phyloP scores from a whole-genome alignment of 140 eudicot species.

The Stevia rebaudiana region DNA sequence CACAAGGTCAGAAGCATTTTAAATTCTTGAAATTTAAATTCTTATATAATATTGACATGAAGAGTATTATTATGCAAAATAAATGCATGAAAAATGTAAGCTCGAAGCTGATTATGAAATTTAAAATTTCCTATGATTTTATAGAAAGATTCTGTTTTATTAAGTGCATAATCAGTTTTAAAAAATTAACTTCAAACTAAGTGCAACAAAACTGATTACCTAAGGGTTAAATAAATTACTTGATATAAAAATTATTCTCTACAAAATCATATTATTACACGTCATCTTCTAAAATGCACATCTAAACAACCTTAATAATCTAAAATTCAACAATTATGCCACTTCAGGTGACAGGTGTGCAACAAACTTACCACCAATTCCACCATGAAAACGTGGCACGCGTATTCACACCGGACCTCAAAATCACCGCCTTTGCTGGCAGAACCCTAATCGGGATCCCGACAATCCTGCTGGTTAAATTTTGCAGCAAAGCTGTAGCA shows the following conservation, averaged over 20 bases:
- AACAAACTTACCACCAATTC: conserved; percentile 86
- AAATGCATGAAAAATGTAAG: neutral
- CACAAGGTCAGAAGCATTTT: neutral
- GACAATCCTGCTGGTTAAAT: conserved; percentile 78
- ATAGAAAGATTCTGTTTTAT: neutral
- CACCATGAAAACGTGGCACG: conserved; percentile 81
- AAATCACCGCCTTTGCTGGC: conserved; percentile 44
- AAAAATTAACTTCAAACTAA: neutral
- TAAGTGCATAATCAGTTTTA: neutral
- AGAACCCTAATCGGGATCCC: conserved; percentile 72
- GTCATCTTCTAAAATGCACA: neutral
- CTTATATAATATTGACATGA: too few species aligned
- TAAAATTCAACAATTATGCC: neutral
- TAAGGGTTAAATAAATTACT: too few species aligned
- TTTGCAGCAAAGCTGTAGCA: conserved; percentile 90
- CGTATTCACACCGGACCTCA: conserved; percentile 60
- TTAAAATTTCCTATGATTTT: neutral
- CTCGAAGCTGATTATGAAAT: neutral
- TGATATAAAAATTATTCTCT: neutral
- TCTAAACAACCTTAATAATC: too few species aligned
- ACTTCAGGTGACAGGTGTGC: conserved; percentile 73
- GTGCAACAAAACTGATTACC: neutral
- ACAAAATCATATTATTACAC: neutral
- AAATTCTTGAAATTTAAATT: neutral
- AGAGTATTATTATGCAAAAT: neutral